Percentiles rank a stretch among this genome's conserved stretches.
Conservation (phyloP, 768 basidiomycete species). For the Tricholoma bakamatsutake region DNA sequence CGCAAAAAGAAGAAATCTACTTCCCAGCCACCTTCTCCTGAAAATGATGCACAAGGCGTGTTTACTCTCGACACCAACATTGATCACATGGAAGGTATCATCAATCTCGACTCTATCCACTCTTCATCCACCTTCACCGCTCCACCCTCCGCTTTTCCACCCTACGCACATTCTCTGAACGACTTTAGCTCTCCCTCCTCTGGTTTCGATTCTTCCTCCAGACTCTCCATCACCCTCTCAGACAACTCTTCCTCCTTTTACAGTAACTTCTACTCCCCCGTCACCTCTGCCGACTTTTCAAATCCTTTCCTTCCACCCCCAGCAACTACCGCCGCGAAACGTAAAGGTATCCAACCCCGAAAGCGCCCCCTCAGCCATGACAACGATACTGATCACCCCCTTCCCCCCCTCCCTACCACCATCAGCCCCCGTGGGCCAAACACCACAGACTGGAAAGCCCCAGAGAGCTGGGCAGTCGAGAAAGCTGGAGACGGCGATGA, state of each 20-base stretch:
- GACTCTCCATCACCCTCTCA: constrained; percentile 7
- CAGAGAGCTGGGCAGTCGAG: constrained; percentile 74
- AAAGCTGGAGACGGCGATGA: constrained; percentile 36
- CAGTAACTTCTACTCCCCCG: constrained; percentile 7
- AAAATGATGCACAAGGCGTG: constrained; percentile 21
- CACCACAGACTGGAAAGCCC: constrained; percentile 49
- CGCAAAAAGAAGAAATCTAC: constrained; percentile 29
- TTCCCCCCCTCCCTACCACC: neutral
- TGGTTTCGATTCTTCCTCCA: neutral
- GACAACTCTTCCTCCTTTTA: constrained; percentile 21
- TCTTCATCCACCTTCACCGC: neutral
- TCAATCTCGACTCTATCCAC: constrained; percentile 37
- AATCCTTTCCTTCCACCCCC: constrained; percentile 34
- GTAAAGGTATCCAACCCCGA: constrained; percentile 10
- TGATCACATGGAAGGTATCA: constrained; percentile 77
- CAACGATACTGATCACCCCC: neutral
- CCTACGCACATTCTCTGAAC: neutral
- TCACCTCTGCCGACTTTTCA: constrained; percentile 30
- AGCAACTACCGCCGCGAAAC: constrained; percentile 17
- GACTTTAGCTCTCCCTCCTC: neutral
- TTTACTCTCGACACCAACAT: constrained; percentile 62
- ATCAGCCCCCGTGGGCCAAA: constrained; percentile 7
- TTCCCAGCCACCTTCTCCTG: constrained; percentile 24
- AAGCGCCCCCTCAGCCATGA: constrained; percentile 4
- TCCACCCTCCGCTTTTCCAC: neutral